Conservation (phyloP, 176 grass and related monocot species). For the Cymbopogon citratus region DNA sequence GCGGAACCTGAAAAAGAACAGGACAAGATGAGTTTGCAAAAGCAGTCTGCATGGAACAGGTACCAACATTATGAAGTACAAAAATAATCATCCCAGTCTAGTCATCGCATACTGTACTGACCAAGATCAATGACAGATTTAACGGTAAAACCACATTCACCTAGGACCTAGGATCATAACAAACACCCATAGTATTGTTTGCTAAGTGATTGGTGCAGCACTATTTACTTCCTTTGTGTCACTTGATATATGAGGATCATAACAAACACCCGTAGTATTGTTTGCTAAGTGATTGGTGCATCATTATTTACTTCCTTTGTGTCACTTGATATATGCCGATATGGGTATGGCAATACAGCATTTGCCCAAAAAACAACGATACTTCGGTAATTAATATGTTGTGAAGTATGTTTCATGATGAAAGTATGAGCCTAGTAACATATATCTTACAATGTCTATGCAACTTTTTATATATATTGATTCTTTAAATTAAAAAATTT, state of each 20-base stretch:
- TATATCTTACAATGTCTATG: too few relatives aligned
- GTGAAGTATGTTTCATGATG: too few relatives aligned
- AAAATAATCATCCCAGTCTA: not conserved
- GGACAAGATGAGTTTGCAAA: not conserved
- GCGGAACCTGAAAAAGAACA: constrained; percentile 68
- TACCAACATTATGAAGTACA: not conserved
- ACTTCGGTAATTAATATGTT: too few relatives aligned
- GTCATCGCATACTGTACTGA: not conserved
- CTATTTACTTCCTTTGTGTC: too few relatives aligned
- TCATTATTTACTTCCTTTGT: not conserved
- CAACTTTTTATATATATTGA: not conserved
- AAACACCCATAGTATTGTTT: not conserved
- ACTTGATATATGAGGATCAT: too few relatives aligned
- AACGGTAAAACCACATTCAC: not conserved
- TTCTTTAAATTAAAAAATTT: too few relatives aligned
- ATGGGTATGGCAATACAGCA: not conserved
- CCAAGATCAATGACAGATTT: not conserved
- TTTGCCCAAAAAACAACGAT: too few relatives aligned
- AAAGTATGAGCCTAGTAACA: too few relatives aligned
- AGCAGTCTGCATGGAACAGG: not conserved
- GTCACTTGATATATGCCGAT: not conserved
- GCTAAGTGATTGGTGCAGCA: not conserved
- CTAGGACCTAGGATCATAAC: not conserved
- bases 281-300: too few relatives aligned
- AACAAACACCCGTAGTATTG: too few relatives aligned